phyloP scores from a whole-genome alignment of 2,329 filamentous ascomycete genomes.

The Keithomyces neogunnii region DNA sequence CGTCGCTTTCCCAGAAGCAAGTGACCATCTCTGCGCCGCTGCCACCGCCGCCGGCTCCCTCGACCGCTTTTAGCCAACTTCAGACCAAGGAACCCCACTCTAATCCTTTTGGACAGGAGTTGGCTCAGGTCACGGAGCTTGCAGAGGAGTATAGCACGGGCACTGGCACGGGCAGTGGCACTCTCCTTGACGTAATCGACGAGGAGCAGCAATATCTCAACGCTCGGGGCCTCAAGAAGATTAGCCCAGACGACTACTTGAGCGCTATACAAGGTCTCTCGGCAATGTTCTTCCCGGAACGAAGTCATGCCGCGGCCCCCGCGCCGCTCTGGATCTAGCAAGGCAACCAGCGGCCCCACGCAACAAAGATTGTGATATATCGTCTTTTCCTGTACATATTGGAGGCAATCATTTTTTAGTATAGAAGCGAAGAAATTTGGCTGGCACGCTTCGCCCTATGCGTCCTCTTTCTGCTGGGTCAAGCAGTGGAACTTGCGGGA shows the following conservation, averaged over 20 bases:
- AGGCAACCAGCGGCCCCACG: background rate
- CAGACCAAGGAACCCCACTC: slow-evolving; percentile 36
- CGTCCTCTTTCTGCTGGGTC: background rate
- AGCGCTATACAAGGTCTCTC: slow-evolving; percentile 67
- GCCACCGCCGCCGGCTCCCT: slow-evolving; percentile 23
- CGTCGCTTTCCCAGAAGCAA: slow-evolving; percentile 19
- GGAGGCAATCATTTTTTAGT: slow-evolving; percentile 10
- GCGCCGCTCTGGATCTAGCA: slow-evolving; percentile 42
- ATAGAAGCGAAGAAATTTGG: background rate
- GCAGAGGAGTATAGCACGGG: slow-evolving; percentile 76
- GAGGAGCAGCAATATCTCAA: slow-evolving; percentile 59
- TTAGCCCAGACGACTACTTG: slow-evolving; percentile 76
- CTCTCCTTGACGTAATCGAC: slow-evolving; percentile 52
- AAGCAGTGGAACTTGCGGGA: background rate
- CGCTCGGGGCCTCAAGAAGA: slow-evolving; percentile 61
- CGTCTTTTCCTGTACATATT: slow-evolving; percentile 24
- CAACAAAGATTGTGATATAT: background rate
- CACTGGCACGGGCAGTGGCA: slow-evolving; percentile 43
- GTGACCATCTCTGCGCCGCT: slow-evolving; percentile 17
- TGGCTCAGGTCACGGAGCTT: slow-evolving; percentile 86
- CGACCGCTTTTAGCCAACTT: slow-evolving; percentile 21
- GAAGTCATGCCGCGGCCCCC: slow-evolving; percentile 21
- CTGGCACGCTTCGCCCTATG: slow-evolving; percentile 3
- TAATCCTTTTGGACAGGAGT: slow-evolving; percentile 73
- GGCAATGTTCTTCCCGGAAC: slow-evolving; percentile 46